Conservation (phyloP, 2,329 filamentous ascomycete genomes). For the Xylaria sp. region DNA sequence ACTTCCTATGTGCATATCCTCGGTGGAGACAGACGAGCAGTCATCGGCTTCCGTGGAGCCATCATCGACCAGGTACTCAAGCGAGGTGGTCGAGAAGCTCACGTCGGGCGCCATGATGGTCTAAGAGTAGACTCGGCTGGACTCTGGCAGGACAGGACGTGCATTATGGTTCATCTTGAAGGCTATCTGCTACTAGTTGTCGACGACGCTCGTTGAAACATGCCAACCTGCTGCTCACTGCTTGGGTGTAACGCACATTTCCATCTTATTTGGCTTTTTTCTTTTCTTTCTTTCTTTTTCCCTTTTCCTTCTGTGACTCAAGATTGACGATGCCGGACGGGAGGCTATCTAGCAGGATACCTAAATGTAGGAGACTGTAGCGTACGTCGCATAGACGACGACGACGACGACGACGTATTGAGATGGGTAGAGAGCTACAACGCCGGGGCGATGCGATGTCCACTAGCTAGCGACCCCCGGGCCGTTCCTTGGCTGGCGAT, state of each 20-base stretch:
- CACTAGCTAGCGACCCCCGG: slow-evolving; percentile 16
- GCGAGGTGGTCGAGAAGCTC: slow-evolving; percentile 29
- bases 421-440: slow-evolving; percentile 1
- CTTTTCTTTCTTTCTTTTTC: not conserved
- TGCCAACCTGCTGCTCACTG: slow-evolving; percentile 21
- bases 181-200: slow-evolving; percentile 10
- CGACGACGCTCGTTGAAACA: slow-evolving; percentile 9
- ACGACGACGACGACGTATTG: not conserved
- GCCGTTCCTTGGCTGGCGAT: slow-evolving; percentile 32
- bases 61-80: slow-evolving; percentile 16
- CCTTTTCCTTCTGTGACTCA: not conserved
- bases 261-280: not conserved
- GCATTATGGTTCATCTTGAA: slow-evolving; percentile 32
- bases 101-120: slow-evolving; percentile 30
- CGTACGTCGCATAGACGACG: no score
- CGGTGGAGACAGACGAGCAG: slow-evolving; percentile 39
- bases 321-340: not conserved
- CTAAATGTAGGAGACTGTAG: not conserved
- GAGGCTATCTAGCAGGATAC: not conserved
- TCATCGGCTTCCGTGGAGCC: slow-evolving; percentile 24
- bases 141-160: slow-evolving; percentile 17
- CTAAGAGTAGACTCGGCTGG: slow-evolving; percentile 21
- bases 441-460: slow-evolving; percentile 7
- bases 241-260: slow-evolving; percentile 6
- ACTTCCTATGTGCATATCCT: slow-evolving; percentile 41